Evolutionary conservation across 495 filamentous ascomycete genomes (phyloP), one percentile per base, ranked within the genome.

Genomic region (Elasticomyces elasticus): DNA sequence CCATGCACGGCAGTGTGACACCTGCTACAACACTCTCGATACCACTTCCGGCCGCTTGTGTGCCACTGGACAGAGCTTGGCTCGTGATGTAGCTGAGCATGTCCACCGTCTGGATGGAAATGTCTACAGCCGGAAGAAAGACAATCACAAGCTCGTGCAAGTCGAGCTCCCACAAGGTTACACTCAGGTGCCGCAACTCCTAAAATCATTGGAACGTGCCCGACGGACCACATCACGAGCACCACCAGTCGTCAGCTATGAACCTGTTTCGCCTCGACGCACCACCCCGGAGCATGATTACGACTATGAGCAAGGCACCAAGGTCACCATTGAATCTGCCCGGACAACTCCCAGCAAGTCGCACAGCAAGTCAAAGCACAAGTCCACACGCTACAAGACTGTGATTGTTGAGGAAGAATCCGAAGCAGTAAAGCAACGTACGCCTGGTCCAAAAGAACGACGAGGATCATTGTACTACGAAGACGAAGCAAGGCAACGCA

Each of bases 121-220:
- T n/a, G 59, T 62, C 56, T 69, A 67, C 64, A 62, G 57, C 62
- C 52, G 52, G 22, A 50, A 42, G 17, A 56, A 63, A 33, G 63
- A 66, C 53, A 55, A 62, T 47, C 48, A 65, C 63, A 63, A 67
- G 53, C 66, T 64, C 38, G 64, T 69, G 23, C 64, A 60, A 13
- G 64, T 71, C 35, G 67, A 71, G 56, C 54, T 69, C 25, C 67
- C 67, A 10, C 38, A 35, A 30, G 52, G 54, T 40, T 71, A 68
- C 59, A 44, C 56, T 26, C 58, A 71, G 31, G 58, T 63, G n/a
- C 47, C 54, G 6, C 52, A 63, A 12, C 66, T 69, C 5, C 60
- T 71, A 22, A 63, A 59, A 40, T 63, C 63, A 38, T 63, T 62
- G 22, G 67, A 69, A 33, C 63, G 64, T 26, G 53, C 52, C 33